Evolutionary conservation across 352 stramenopile species (phyloP).

Genomic region (Pythium guiyangense): DNA sequence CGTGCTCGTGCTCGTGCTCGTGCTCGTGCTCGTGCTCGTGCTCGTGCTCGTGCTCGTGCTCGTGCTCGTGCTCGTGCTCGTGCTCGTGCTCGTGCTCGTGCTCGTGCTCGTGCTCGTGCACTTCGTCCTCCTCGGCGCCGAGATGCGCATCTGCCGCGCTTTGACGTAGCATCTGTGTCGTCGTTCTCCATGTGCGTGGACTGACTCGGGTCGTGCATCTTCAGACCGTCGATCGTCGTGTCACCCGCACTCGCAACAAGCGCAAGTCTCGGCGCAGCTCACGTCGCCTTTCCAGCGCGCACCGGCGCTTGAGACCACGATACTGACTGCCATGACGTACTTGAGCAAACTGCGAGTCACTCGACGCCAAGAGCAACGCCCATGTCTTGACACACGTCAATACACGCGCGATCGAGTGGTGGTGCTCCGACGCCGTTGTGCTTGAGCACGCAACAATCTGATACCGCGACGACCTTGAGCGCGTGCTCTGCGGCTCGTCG

Average conservation of each 20-base stretch:
- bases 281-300: constrained; percentile 90
- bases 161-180: constrained; percentile 32
- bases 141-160: constrained; percentile 42
- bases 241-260: constrained; percentile 15
- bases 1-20: no score
- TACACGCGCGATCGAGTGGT: no score
- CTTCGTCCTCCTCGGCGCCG: constrained; percentile 43
- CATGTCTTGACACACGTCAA: no score
- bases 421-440: constrained; percentile 18
- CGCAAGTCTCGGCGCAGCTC: constrained; percentile 37
- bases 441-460: constrained; percentile 23
- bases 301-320: constrained; percentile 81
- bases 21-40: no score
- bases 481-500: constrained; percentile 25
- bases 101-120: no score
- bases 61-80: no score
- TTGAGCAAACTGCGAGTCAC: constrained; percentile 43
- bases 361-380: constrained; percentile 41
- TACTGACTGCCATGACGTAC: constrained; percentile 91
- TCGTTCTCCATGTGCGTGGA: constrained; percentile 32
- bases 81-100: no score
- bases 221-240: constrained; percentile 23
- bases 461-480: constrained; percentile 26
- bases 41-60: no score
- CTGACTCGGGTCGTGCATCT: constrained; percentile 27